phyloP scores from a whole-genome alignment of 2,329 filamentous ascomycete genomes.

The Decorospora gaudefroyi region DNA sequence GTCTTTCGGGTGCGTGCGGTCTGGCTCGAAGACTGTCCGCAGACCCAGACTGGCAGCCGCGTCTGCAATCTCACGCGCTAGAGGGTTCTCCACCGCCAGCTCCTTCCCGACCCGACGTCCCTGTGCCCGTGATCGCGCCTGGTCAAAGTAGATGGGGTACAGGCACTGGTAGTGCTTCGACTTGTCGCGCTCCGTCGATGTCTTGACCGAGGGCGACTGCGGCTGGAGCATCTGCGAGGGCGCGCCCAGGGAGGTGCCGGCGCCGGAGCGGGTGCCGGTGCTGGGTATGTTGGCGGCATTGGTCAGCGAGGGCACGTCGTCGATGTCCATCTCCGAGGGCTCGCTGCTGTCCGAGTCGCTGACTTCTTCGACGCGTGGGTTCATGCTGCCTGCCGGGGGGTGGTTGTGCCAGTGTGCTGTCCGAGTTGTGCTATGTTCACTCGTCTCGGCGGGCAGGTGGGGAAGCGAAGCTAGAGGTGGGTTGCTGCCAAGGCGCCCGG shows the following conservation, averaged over 20 bases:
- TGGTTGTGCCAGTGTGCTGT: conserved; percentile 3
- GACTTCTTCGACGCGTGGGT: conserved; percentile 90
- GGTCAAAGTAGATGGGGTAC: conserved; percentile 96
- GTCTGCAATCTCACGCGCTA: conserved; percentile 86
- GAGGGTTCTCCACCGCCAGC: conserved; percentile 79
- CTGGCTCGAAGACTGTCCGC: conserved; percentile 81
- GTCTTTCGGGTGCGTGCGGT: conserved; percentile 92
- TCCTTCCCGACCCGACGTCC: conserved; percentile 76
- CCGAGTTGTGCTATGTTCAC: no score
- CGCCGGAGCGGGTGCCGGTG: no score
- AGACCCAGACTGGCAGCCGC: conserved; percentile 69
- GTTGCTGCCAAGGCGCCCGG: no score
- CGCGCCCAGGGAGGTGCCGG: conserved; percentile 33
- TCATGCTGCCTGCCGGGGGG: conserved; percentile 31
- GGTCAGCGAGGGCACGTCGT: conserved; percentile 72
- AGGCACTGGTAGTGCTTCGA: conserved; percentile 83
- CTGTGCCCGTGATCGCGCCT: conserved; percentile 70
- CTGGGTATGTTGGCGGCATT: conserved; percentile 42
- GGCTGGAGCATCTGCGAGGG: conserved; percentile 44
- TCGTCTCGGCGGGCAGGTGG: conserved; percentile 9
- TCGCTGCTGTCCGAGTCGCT: conserved; percentile 77
- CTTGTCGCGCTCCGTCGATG: conserved; percentile 54
- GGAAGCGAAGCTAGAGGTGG: conserved; percentile 16
- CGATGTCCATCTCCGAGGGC: conserved; percentile 72
- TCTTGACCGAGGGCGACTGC: conserved; percentile 49